A percentile compares a stretch with the other conserved stretches of the same genome.
These are phyloP conservation scores for Pseudogymnoascus verrucosus DNA, from an alignment of 2,329 filamentous ascomycete species.

Conservation along the genomic window DNA sequence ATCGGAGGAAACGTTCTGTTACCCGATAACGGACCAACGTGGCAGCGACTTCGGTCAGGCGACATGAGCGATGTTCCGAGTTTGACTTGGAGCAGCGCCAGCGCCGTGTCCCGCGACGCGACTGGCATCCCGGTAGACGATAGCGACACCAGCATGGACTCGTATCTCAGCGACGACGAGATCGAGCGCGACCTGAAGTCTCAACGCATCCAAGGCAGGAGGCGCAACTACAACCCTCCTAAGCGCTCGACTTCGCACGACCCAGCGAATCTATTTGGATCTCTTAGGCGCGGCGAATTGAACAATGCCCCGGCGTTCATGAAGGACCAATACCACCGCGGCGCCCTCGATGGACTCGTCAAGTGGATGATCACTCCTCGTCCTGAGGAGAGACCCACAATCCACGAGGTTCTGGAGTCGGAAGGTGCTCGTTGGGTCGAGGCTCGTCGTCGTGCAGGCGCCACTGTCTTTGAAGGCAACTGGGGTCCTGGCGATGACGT, in stretches of 20 bases:
- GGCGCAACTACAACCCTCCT: slow-evolving; percentile 23
- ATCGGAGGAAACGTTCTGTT: slow-evolving; percentile 90
- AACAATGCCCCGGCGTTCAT: slow-evolving; percentile 77
- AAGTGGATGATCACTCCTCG: slow-evolving; percentile 79
- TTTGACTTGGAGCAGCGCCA: slow-evolving; percentile 71
- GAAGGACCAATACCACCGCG: slow-evolving; percentile 62
- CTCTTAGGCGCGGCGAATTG: slow-evolving; percentile 46
- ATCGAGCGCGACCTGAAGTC: slow-evolving; percentile 31
- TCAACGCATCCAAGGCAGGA: slow-evolving; percentile 24
- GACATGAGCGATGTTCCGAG: slow-evolving; percentile 85
- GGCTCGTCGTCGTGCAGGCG: slow-evolving; percentile 68
- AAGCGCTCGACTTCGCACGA: slow-evolving; percentile 27
- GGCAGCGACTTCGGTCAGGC: slow-evolving; percentile 81
- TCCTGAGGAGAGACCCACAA: slow-evolving; percentile 63
- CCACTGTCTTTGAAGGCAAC: slow-evolving; percentile 93
- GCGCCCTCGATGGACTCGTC: slow-evolving; percentile 77
- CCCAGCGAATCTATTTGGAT: slow-evolving; percentile 29
- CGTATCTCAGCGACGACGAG: slow-evolving; percentile 33
- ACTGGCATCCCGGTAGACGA: slow-evolving; percentile 56
- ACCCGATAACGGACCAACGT: slow-evolving; percentile 84
- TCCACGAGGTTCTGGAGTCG: slow-evolving; percentile 63
- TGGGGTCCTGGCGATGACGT: slow-evolving; percentile 71
- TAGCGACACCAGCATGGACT: slow-evolving; percentile 24
- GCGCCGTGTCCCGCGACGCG: slow-evolving; percentile 63
- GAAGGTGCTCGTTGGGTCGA: slow-evolving; percentile 76